Evolutionary conservation across 805 yeast genomes (phyloP).

Genomic region (Metschnikowia corniflorae): DNA sequence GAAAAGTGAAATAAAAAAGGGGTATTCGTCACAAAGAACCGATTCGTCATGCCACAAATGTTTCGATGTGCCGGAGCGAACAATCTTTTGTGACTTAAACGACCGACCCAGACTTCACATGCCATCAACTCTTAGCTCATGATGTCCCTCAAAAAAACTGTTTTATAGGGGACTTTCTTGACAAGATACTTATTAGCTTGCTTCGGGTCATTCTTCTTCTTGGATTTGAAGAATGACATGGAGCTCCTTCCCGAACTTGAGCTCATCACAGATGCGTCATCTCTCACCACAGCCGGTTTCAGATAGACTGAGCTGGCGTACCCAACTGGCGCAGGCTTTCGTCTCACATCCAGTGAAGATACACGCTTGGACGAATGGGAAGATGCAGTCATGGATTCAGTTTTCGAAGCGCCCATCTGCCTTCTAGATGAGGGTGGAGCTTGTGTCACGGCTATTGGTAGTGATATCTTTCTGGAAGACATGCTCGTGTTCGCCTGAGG

Average conservation of each 20-base stretch:
- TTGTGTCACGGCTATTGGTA: constrained; percentile 5
- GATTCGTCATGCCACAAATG: too few species aligned
- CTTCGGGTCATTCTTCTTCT: constrained; percentile 7
- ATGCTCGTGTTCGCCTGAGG: not conserved
- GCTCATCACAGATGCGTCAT: constrained; percentile 3
- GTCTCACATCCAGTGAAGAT: constrained; percentile 15
- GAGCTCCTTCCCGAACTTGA: not conserved
- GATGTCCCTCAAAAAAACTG: constrained; percentile 16
- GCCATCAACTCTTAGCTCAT: constrained; percentile 1
- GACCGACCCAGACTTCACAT: not conserved
- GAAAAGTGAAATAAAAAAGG: too few species aligned
- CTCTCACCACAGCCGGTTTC: constrained; percentile 1
- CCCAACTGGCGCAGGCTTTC: constrained; percentile 4
- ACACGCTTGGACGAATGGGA: constrained; percentile 10
- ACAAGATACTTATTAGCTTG: constrained; percentile 25
- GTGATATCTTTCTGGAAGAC: constrained; percentile 6
- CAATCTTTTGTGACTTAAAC: constrained; percentile 2
- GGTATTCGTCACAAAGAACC: too few species aligned
- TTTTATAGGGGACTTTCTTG: constrained; percentile 23
- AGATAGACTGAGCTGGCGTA: constrained; percentile 13
- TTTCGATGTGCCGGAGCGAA: constrained; percentile 12
- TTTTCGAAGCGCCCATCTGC: not conserved
- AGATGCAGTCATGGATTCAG: constrained; percentile 6
- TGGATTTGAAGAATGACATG: not conserved
- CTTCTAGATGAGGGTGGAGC: not conserved